Evolutionary conservation across 2,329 filamentous ascomycete genomes (phyloP).

Genomic region (Pestalotiopsis sp.): DNA sequence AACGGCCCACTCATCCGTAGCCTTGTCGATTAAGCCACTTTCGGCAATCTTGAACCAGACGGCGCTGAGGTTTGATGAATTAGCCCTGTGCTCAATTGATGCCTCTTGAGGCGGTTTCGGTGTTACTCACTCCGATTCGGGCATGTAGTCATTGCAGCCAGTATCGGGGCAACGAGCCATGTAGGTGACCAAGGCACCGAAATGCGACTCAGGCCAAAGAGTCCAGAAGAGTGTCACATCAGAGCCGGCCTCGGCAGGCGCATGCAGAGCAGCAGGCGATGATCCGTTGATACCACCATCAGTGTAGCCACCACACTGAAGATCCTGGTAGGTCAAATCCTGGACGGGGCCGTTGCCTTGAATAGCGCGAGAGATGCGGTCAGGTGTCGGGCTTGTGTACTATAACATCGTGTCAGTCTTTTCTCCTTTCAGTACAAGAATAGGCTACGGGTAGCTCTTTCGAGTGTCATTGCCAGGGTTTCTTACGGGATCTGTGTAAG

Average conservation of each 20-base stretch:
- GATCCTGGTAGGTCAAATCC: conserved; percentile 51
- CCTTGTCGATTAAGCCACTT: conserved; percentile 45
- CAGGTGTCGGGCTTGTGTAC: conserved; percentile 33
- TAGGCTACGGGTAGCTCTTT: no score
- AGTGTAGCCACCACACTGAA: conserved; percentile 58
- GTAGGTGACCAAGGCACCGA: conserved; percentile 59
- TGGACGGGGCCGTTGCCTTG: conserved; percentile 60
- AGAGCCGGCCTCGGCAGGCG: conserved; percentile 53
- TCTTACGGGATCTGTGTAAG: conserved; percentile 38
- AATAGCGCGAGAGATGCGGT: conserved; percentile 57
- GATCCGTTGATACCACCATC: conserved; percentile 51
- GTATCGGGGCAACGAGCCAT: conserved; percentile 59
- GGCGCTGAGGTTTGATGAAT: conserved; percentile 21
- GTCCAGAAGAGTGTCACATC: conserved; percentile 58
- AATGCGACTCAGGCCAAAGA: conserved; percentile 49
- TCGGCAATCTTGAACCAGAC: conserved; percentile 60
- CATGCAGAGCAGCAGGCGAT: conserved; percentile 54
- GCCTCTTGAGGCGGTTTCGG: neutral
- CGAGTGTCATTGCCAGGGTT: no score
- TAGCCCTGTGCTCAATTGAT: neutral
- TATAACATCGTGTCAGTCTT: neutral
- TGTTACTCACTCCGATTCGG: conserved; percentile 14
- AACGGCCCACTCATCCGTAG: conserved; percentile 49
- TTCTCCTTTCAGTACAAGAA: no score
- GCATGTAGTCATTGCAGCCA: conserved; percentile 23